Evolutionary conservation across 257 asterid species (phyloP).

Genomic region (Avicennia marina): DNA sequence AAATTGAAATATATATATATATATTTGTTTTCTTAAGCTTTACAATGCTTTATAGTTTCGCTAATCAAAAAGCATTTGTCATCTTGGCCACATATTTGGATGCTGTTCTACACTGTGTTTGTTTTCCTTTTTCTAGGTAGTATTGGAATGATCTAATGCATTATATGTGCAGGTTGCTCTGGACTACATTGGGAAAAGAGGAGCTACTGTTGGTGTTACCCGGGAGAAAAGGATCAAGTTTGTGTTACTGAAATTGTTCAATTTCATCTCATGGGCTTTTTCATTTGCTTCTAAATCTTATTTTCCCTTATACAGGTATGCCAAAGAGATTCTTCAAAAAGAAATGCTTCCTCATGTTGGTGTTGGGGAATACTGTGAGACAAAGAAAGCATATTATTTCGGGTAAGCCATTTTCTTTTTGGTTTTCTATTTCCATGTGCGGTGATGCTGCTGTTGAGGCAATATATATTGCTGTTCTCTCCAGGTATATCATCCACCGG

Average conservation of each 20-base stretch:
- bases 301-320: slow-evolving; percentile 53
- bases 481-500: slow-evolving; percentile 85
- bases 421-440: background rate
- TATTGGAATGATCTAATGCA: too few relatives aligned
- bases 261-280: background rate
- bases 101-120: too few relatives aligned
- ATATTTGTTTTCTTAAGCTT: too few relatives aligned
- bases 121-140: too few relatives aligned
- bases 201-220: slow-evolving; percentile 94
- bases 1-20: too few relatives aligned
- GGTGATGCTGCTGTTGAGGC: slow-evolving; percentile 19
- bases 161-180: slow-evolving; percentile 69
- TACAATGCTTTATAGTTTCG: too few relatives aligned
- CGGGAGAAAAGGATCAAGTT: slow-evolving; percentile 93
- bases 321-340: slow-evolving; percentile 89
- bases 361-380: slow-evolving; percentile 83
- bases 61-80: too few relatives aligned
- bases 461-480: slow-evolving; percentile 1
- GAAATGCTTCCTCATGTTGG: slow-evolving; percentile 99
- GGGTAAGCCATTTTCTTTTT: slow-evolving; percentile 49
- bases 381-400: slow-evolving; percentile 91
- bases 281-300: slow-evolving; percentile 7
- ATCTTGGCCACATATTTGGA: too few relatives aligned
- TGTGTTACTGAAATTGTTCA: slow-evolving; percentile 23
- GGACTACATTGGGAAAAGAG: slow-evolving; percentile 96